These are phyloP conservation scores for Quercus rubra DNA, from an alignment of 306 rosid genomes.

Conservation along the genomic window DNA sequence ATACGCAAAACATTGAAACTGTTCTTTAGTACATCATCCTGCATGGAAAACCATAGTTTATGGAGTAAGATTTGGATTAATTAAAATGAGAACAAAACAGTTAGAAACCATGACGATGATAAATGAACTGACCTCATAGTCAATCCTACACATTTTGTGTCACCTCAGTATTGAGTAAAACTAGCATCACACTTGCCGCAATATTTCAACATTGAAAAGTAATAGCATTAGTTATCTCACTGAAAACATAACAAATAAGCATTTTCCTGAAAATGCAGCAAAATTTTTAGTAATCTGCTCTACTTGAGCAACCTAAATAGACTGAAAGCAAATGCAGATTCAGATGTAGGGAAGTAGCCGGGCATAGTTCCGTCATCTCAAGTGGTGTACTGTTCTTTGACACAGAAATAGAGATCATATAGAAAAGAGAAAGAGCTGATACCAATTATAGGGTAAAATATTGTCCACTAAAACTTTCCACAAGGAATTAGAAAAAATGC, in stretches of 20 bases:
- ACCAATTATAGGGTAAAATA: neutral
- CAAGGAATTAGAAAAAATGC: neutral
- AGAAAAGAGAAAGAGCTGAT: neutral
- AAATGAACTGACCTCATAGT: constrained; percentile 73
- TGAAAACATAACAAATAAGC: constrained; percentile 6
- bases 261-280: neutral
- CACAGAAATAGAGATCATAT: neutral
- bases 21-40: constrained; percentile 88
- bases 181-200: constrained; percentile 21
- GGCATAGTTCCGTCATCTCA: neutral
- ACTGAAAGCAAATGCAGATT: neutral
- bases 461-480: neutral
- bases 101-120: neutral
- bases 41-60: constrained; percentile 18
- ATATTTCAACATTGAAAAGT: constrained; percentile 8
- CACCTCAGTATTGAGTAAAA: constrained; percentile 34
- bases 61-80: neutral
- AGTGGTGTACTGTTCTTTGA: neutral
- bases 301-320: neutral
- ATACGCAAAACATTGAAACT: constrained; percentile 81
- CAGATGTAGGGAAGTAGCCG: neutral
- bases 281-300: neutral
- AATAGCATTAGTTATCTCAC: constrained; percentile 14
- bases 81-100: neutral
- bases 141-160: constrained; percentile 61